Evolutionary conservation across 176 grass and related monocot genomes (phyloP), one percentile per base, ranked within the genome.

Genomic region (Pontederia crassipes): DNA sequence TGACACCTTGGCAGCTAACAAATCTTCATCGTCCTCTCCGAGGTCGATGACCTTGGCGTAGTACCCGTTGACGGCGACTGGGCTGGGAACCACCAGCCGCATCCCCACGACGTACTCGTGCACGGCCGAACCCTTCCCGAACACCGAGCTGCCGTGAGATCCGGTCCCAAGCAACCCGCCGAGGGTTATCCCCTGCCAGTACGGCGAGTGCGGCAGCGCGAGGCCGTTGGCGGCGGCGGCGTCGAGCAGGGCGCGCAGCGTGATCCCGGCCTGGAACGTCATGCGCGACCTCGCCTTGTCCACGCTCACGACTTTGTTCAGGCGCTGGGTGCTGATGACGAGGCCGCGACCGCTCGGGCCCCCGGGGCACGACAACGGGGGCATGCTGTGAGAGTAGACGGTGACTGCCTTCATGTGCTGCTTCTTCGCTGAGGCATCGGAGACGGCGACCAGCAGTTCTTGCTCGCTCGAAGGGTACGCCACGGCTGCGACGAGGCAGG

Each of bases 1-100:
- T 46, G 84, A 87, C 16, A 87, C 84, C 67, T 87, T 87, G 67
- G 62, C 84, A 0, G 87, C 87, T 24, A 85, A 79, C 47, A 90
- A 26, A 64, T 90, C 87, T 0, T 75, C 61, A 53, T 90, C 20
- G 0, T 47, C 64, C 52, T 51, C 62, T 17, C 17, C 46, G 20
- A 90, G 72, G 40, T 56, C 67, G 10, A 82, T 58, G 1, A 90
- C 57, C 0, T 54, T 66, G 9, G 75, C 72, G 40, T 79, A 86
- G 6, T 67, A 50, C 48, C 78, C 72, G 55, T 53, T 57, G 0
- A 15, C 75, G 15, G 75, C 75, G 11, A 75, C 87, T 0, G 87
- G 68, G 12, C 81, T 82, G 8, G 66, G 66, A 18, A 69, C 53
- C 29, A 90, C 72, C 53, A 90, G 61, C 73, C 81, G 66, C 20